Evolutionary conservation across 2,329 filamentous ascomycete species (phyloP).

Genomic region (Aspergillus versicolor): DNA sequence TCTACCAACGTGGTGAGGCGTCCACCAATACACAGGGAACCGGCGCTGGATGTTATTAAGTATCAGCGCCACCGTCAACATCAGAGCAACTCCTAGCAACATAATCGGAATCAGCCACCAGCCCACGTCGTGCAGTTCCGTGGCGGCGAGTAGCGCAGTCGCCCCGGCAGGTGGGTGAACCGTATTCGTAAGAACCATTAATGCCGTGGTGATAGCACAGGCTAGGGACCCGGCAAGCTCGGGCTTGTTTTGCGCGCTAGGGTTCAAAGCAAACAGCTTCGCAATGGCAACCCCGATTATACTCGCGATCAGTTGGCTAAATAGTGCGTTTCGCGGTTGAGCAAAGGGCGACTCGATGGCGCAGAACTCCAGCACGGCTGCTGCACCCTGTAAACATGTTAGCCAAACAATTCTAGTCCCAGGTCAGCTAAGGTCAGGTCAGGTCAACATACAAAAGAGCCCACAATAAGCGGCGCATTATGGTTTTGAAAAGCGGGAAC

Average conservation of each 20-base stretch:
- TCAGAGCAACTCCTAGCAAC: slow-evolving; percentile 59
- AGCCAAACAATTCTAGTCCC: not conserved
- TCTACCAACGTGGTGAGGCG: slow-evolving; percentile 29
- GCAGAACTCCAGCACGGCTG: slow-evolving; percentile 73
- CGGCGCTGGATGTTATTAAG: slow-evolving; percentile 68
- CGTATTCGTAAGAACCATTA: slow-evolving; percentile 71
- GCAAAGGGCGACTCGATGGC: slow-evolving; percentile 69
- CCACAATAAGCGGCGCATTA: slow-evolving; percentile 62
- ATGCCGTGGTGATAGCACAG: slow-evolving; percentile 61
- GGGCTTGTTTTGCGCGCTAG: slow-evolving; percentile 51
- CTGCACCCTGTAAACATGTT: slow-evolving; percentile 59
- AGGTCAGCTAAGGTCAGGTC: not conserved
- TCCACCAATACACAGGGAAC: slow-evolving; percentile 70
- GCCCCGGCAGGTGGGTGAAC: slow-evolving; percentile 74
- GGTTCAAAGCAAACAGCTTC: slow-evolving; percentile 62
- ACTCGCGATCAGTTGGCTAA: slow-evolving; percentile 66
- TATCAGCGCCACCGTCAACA: slow-evolving; percentile 62
- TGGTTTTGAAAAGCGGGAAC: slow-evolving; percentile 55
- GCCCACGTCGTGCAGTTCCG: slow-evolving; percentile 56
- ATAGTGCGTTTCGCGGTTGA: slow-evolving; percentile 68
- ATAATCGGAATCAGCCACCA: slow-evolving; percentile 68
- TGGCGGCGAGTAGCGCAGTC: slow-evolving; percentile 67
- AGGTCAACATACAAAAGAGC: slow-evolving; percentile 62
- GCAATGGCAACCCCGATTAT: slow-evolving; percentile 61
- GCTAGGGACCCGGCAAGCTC: slow-evolving; percentile 66